Evolutionary conservation across 2,329 filamentous ascomycete genomes (phyloP).

Genomic region (Neoscytalidium dimidiatum): DNA sequence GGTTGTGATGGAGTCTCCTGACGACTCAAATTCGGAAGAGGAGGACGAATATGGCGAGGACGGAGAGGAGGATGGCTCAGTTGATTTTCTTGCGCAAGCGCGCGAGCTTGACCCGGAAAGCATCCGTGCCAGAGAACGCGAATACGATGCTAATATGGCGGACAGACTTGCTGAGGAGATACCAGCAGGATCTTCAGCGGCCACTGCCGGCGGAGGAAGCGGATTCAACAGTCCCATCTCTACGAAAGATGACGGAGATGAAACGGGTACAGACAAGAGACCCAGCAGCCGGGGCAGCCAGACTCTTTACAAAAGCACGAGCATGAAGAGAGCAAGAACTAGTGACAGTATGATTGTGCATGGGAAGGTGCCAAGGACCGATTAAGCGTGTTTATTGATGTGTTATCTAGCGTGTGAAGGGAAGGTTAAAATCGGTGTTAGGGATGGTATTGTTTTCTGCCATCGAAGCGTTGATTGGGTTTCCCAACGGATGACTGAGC

Average conservation of each 20-base stretch:
- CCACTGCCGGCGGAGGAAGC: slow-evolving; percentile 51
- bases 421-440: background rate
- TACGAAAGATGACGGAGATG: background rate
- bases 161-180: slow-evolving; percentile 52
- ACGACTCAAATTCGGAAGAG: slow-evolving; percentile 24
- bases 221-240: slow-evolving; percentile 45
- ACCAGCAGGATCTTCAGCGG: slow-evolving; percentile 50
- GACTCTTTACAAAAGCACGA: slow-evolving; percentile 20
- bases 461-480: background rate
- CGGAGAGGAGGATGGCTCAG: slow-evolving; percentile 38
- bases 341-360: slow-evolving; percentile 23
- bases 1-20: background rate
- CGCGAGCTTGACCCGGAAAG: slow-evolving; percentile 45
- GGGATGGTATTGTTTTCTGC: background rate
- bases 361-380: background rate
- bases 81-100: slow-evolving; percentile 50
- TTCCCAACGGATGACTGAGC: too few relatives aligned
- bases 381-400: background rate
- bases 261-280: background rate
- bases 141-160: slow-evolving; percentile 50
- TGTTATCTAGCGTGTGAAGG: background rate
- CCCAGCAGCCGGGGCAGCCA: slow-evolving; percentile 5
- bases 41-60: slow-evolving; percentile 33
- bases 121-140: slow-evolving; percentile 44
- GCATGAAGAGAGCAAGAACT: slow-evolving; percentile 23